Percentiles rank a stretch among this genome's conserved stretches.
These are phyloP conservation scores for Corchorus olitorius DNA, from an alignment of 345 rosid genomes.

Conservation along the genomic window DNA sequence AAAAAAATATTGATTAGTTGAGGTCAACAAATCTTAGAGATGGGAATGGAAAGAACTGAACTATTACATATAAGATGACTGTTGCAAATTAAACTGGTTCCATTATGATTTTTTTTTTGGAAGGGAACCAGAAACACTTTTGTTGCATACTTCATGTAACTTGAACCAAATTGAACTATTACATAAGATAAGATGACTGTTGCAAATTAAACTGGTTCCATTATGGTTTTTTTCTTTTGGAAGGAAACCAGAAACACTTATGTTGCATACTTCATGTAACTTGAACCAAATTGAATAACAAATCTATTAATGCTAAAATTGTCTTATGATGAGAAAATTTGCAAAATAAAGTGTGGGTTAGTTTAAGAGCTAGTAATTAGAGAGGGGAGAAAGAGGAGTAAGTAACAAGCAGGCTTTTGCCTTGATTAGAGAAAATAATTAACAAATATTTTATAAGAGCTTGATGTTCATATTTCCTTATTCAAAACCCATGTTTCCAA, in stretches of 20 bases:
- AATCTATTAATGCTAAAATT: neutral
- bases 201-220: neutral
- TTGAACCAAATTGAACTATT: neutral
- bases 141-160: neutral
- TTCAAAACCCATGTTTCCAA: neutral
- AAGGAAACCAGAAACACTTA: neutral
- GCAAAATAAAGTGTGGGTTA: neutral
- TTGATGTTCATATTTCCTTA: neutral
- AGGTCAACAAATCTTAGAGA: conserved; percentile 8
- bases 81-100: neutral
- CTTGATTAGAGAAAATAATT: too few species aligned
- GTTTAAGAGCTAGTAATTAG: too few species aligned
- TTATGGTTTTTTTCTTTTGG: neutral
- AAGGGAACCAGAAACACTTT: neutral
- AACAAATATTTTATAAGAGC: neutral
- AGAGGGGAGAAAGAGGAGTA: too few species aligned
- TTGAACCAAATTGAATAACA: neutral
- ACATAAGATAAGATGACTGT: neutral
- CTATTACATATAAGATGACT: neutral
- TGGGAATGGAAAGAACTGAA: neutral
- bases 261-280: neutral
- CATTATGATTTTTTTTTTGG: neutral
- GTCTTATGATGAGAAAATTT: neutral
- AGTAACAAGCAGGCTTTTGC: too few species aligned
- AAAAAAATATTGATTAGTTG: neutral